Evolutionary conservation across 352 stramenopile genomes (phyloP), one percentile per base, ranked within the genome.

Genomic region (Globisporangium nunn): DNA sequence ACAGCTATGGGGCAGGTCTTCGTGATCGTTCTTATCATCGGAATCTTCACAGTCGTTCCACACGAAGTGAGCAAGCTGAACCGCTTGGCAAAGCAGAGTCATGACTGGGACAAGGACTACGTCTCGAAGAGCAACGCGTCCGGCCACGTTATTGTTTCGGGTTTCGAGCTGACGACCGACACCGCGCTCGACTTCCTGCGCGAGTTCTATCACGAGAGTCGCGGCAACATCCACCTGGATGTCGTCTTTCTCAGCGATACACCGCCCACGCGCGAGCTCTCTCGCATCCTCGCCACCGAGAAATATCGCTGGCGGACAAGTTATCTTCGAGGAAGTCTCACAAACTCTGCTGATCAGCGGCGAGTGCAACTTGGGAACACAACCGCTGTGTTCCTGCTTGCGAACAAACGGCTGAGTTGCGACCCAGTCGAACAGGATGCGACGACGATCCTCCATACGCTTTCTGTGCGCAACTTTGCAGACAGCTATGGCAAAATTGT

Each of bases 121-220:
- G 46, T 45, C 1, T 58, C 57, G 11, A 64, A 62, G 28, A 62
- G 64, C 23, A 76, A 77, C 12, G 64, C 63, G 6, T 77, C 74
- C 23, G 77, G 80, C 8, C 80, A 90, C 47, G 74, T 90, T 1
- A 72, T 90, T 29, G 77, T 90, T 17, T 78, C 68, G 12, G 74
- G 77, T 0, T 63, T 75, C 31, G 70, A 76, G 12, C 43, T 90
- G 12, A 71, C 71, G 2, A 60, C 57, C 4, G 75, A 74, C 48
- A 64, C 58, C 11, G 74, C 77, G 17, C 59, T 78, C 23, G 75
- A 85, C 30, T 90, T 90, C 51, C 64, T 90, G 23, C 66, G 82
- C 54, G 80, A 90, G 47, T 90, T 90, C 51, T 90, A 88, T 48
- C 80, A 90, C 53, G 54, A 59, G 8, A 87, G 69, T 39, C 72